Evolutionary conservation across 1,284 basidiomycete genomes (phyloP), one percentile per base, ranked within the genome.

Genomic region (Macrocystidia cucumis): DNA sequence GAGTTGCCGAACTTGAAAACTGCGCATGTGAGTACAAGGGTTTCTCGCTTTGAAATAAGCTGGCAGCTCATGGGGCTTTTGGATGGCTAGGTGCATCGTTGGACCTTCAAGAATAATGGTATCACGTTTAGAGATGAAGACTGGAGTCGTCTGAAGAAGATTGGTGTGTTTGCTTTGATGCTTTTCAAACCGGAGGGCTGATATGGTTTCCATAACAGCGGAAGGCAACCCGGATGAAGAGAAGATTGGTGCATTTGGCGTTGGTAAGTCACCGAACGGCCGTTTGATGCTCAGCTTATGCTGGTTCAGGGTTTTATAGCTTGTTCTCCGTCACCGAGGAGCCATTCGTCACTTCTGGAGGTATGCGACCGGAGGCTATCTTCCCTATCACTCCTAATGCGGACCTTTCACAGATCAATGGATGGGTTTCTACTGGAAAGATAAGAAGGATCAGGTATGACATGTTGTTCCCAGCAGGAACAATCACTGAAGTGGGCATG

Each of bases 381-480:
- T 3, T 25, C 9, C 4, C 21, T 22, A 9, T 13, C 23, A 12
- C 17, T 16, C 34, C 16, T 24, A 35, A 34, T 44, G 29, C 40
- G 34, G 21, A n/a, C 3, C 3, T 33, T 20, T 26, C 11, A 14
- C 35, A 84, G 79, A 74, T 34, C 75, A 90, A 53, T 91, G 87
- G 79, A 96, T 96, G 91, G 87, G 86, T 2, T 98, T 98, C 57
- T 89, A 96, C 55, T 98, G 92, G 92, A 93, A 92, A 54, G 86
- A 89, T 48, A 82, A 84, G 48, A 87, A 85, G 50, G 90, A 95
- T 50, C 81, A 84, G 62, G 81, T 79, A 44, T 16, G 17, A 30
- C 9, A 16, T n/a, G 27, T 30, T 23, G 12, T 26, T 3, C 18
- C 11, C 7, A n/a, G n/a, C n/a, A n/a, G n/a, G n/a, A n/a, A n/a